Conservation (phyloP, 176 grass and related monocot species). For the Avena atlantica region DNA sequence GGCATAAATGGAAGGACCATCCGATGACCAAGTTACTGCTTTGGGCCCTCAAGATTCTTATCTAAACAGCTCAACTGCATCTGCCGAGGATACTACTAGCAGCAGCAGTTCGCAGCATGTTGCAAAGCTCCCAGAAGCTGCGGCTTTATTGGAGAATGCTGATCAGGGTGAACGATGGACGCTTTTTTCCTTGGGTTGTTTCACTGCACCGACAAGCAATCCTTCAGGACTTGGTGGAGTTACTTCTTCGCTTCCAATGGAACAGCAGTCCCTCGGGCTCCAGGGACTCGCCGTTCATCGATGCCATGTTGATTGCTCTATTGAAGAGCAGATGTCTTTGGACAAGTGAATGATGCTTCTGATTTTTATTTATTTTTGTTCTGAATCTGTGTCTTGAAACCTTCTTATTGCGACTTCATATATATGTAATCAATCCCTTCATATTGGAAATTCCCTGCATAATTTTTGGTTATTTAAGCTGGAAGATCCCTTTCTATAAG, state of each 20-base stretch:
- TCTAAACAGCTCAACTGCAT: background rate
- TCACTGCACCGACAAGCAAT: too few species aligned
- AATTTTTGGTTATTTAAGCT: background rate
- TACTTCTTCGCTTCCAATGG: constrained; percentile 41
- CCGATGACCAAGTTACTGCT: background rate
- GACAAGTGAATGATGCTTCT: constrained; percentile 20
- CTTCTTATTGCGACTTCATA: background rate
- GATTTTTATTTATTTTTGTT: background rate
- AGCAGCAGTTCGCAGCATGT: too few species aligned
- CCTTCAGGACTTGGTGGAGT: too few species aligned
- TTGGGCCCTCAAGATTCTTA: background rate
- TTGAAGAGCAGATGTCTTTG: too few species aligned
- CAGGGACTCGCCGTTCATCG: constrained; percentile 75
- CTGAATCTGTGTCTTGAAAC: constrained; percentile 22
- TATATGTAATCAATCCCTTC: background rate
- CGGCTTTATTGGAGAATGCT: constrained; percentile 64
- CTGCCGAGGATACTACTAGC: too few species aligned
- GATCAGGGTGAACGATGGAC: too few species aligned
- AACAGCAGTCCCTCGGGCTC: constrained; percentile 78
- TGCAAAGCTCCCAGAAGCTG: too few species aligned
- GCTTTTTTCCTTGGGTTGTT: too few species aligned
- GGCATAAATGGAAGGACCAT: too few species aligned
- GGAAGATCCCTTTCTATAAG: background rate
- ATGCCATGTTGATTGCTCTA: constrained; percentile 84
- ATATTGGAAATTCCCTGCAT: background rate